These are phyloP conservation scores for Globisporangium takayamanum DNA, from an alignment of 352 stramenopile species.

Conservation along the genomic window DNA sequence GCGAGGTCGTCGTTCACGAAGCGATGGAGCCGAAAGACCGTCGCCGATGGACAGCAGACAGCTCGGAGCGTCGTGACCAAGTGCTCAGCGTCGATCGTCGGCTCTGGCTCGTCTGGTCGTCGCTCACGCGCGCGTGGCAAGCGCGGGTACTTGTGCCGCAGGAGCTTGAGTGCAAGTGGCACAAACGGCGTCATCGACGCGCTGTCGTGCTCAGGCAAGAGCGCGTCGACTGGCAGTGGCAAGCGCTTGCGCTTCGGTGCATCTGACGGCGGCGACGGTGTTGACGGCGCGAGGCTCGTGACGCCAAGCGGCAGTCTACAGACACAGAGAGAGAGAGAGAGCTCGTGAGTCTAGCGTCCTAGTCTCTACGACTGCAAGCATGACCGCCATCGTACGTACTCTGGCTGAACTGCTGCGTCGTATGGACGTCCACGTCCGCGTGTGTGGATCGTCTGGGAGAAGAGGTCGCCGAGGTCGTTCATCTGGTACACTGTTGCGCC, in stretches of 20 bases:
- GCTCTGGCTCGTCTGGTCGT: slow-evolving; percentile 1
- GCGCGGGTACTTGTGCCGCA: slow-evolving; percentile 46
- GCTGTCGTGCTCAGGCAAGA: slow-evolving; percentile 46
- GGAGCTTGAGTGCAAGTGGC: slow-evolving; percentile 31
- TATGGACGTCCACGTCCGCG: slow-evolving; percentile 30
- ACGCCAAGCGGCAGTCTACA: slow-evolving; percentile 49
- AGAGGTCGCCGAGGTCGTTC: slow-evolving; percentile 61
- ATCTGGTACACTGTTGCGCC: slow-evolving; percentile 47
- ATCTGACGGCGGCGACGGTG: slow-evolving; percentile 2
- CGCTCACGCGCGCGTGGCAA: slow-evolving; percentile 16
- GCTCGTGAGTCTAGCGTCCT: background rate
- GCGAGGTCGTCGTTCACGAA: slow-evolving; percentile 42
- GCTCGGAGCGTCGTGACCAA: slow-evolving; percentile 24
- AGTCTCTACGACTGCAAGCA: background rate
- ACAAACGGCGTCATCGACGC: slow-evolving; percentile 39
- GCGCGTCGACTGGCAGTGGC: slow-evolving; percentile 47
- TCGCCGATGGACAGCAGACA: slow-evolving; percentile 47
- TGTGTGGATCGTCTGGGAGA: slow-evolving; percentile 41
- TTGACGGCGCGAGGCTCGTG: slow-evolving; percentile 15
- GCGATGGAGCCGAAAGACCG: slow-evolving; percentile 52
- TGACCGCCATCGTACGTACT: slow-evolving; percentile 27
- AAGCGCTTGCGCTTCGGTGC: slow-evolving; percentile 21
- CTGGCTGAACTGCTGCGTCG: slow-evolving; percentile 36
- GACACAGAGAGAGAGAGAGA: background rate
- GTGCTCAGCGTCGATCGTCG: slow-evolving; percentile 24